Base-by-base conservation (phyloP, 192 early-diverging fungal species). In the Allomyces arbusculus region DNA sequence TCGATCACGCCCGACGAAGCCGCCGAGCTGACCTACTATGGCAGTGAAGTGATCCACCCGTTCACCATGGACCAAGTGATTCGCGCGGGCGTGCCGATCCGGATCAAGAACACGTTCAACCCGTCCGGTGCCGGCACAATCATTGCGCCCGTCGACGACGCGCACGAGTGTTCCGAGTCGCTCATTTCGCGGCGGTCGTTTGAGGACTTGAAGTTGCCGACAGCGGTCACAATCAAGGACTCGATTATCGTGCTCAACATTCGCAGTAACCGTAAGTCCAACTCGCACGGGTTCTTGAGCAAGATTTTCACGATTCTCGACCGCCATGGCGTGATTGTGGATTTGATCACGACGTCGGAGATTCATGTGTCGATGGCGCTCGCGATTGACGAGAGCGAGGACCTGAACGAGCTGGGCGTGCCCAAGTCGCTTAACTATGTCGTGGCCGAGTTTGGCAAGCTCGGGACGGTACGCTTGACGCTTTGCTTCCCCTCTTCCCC, bases 21-120 rank as follows among this genome's bases (percentile, higher is more conserved):
- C 7, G 84, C 95, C 20, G 95, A 99, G 75, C 78, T 99, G 69
- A 99, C 95, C 8, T 99, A 95, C 76, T 99, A 99, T 71, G 94
- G 87, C 22, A 85, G 84, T 0, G 86, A 90, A 66, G 94, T 96
- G 61, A 99, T 99, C 70, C 95, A 99, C 69, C 95, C 95, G 11
- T 95, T 95, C 79, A 99, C 95, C 5, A 99, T 99, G 95, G 92
- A 99, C 69, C 95, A 99, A 71, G 92, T 95, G 44, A 99, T 99
- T 70, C 87, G 93, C 44, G 89, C 91, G 20, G 77, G 82, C 58
- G 97, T 99, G 70, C 95, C 95, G 7, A 97, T 99, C 74, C 89
- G 95, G 70, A 99, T 99, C 76, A 99, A 97, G 70, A 99, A 99
- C 72, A 91, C 94, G 23, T 91, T 93, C 72, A 92, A 94, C 63